Evolutionary conservation across 2,329 filamentous ascomycete species (phyloP).

Genomic region (Talaromyces sp.): DNA sequence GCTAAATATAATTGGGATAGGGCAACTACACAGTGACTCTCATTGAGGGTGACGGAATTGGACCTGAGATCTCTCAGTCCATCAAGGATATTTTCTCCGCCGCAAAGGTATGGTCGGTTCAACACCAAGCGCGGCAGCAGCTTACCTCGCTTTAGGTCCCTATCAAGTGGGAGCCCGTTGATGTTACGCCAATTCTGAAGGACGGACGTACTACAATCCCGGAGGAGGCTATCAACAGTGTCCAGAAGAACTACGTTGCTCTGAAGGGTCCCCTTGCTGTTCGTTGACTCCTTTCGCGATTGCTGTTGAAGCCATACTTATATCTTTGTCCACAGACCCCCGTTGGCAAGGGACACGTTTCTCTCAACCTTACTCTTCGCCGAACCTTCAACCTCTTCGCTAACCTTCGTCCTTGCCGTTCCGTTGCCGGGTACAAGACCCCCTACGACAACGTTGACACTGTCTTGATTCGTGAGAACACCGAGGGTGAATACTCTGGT

Average conservation of each 20-base stretch:
- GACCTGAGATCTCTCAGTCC: slow-evolving; percentile 93
- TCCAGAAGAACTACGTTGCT: slow-evolving; percentile 92
- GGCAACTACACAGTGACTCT: slow-evolving; percentile 94
- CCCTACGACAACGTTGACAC: slow-evolving; percentile 97
- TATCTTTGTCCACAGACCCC: slow-evolving; percentile 59
- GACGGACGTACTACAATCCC: slow-evolving; percentile 95
- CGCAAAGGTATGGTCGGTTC: slow-evolving; percentile 61
- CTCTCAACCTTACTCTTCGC: slow-evolving; percentile 95
- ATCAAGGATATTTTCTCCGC: slow-evolving; percentile 98
- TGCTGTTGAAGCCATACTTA: slow-evolving; percentile 19
- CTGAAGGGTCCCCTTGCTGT: slow-evolving; percentile 96
- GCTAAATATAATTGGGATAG: slow-evolving; percentile 40
- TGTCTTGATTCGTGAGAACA: slow-evolving; percentile 98
- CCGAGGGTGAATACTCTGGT: slow-evolving; percentile 98
- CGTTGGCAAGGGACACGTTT: slow-evolving; percentile 97
- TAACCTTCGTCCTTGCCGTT: slow-evolving; percentile 96
- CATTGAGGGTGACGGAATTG: slow-evolving; percentile 98
- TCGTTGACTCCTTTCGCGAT: slow-evolving; percentile 34
- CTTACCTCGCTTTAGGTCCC: slow-evolving; percentile 56
- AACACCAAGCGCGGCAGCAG: slow-evolving; percentile 23
- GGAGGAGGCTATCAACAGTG: slow-evolving; percentile 85
- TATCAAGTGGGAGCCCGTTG: slow-evolving; percentile 94
- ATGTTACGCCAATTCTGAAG: slow-evolving; percentile 89
- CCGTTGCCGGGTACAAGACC: slow-evolving; percentile 95
- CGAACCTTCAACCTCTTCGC: slow-evolving; percentile 99